Evolutionary conservation across 768 basidiomycete genomes (phyloP), one percentile per base, ranked within the genome.

Genomic region (Tremella fuciformis): DNA sequence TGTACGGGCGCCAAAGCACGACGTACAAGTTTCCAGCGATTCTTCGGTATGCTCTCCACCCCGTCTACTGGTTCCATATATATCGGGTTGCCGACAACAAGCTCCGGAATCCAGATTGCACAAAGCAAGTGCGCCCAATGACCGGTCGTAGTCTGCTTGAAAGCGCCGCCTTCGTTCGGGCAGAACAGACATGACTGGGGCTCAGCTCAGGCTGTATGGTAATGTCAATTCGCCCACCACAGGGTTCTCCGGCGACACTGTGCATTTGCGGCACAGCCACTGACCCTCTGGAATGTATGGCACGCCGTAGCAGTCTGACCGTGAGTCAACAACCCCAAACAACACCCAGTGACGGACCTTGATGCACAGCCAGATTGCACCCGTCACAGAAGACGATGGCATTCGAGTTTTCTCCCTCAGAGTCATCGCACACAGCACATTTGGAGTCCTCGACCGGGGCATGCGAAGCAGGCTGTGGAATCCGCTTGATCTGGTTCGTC

Each of bases 311-410:
- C 96, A 99, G 74, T 99, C 96, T 96, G 59, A 13, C 16, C 24
- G 8, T 21, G 3, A n/a, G n/a, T 53, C 44, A 63, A 58, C 29
- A 25, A 26, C 11, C n/a, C 63, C 2, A 13, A 16, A 19, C 40
- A 18, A 7, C 8, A 25, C 15, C 19, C 3, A 37, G 1, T 34
- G 15, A 47, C 83, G 53, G 59, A 89, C 93, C 93, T 83, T 99
- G 96, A 80, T 99, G 96, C n/a, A 99, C 96, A 9, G 96, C 96
- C 24, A 99, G 80, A 77, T 98, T 98, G 76, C 96, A 99, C 0
- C 94, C 96, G 74, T 99, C 96, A 75, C 96, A 99, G 71, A 99
- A 99, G 4, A 99, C 93, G 67, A 98, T 99, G 7, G 92, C 96
- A 75, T 98, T 99, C 58, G 89, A 91, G 72, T 97, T 96, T 80